Evolutionary conservation across 2,329 filamentous ascomycete species (phyloP).

Genomic region (Fusarium poae): DNA sequence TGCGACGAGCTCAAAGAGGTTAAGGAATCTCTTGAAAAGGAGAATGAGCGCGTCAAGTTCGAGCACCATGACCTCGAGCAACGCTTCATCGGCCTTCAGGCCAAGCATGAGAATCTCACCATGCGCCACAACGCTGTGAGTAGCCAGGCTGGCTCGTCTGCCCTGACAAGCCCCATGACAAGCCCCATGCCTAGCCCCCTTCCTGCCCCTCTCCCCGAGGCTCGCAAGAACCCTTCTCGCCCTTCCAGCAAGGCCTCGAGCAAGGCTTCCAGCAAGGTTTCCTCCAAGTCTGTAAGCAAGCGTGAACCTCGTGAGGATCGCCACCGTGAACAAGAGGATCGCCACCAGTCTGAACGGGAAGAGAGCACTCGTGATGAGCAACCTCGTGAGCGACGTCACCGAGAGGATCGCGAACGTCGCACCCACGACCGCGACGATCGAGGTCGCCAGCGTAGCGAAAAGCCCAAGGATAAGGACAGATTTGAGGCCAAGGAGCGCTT

Average conservation of each 20-base stretch:
- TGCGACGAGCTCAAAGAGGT: conserved; percentile 45
- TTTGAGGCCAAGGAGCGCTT: conserved; percentile 54
- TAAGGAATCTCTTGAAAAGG: conserved; percentile 41
- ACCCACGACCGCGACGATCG: conserved; percentile 46
- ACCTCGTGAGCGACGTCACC: conserved; percentile 36
- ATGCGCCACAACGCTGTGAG: conserved; percentile 50
- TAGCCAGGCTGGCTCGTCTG: conserved; percentile 39
- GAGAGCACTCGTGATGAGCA: conserved; percentile 43
- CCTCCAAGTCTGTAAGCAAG: conserved; percentile 42
- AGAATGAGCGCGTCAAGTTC: conserved; percentile 48
- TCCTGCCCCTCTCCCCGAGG: conserved; percentile 46
- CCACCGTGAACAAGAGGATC: conserved; percentile 43
- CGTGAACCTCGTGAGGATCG: conserved; percentile 48
- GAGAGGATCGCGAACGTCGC: conserved; percentile 46
- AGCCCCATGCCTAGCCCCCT: conserved; percentile 43
- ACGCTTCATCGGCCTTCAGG: conserved; percentile 47
- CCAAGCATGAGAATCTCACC: conserved; percentile 50
- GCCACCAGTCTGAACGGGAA: conserved; percentile 41
- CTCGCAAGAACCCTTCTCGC: conserved; percentile 49
- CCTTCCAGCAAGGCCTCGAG: conserved; percentile 50
- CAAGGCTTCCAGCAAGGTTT: conserved; percentile 49
- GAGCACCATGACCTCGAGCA: conserved; percentile 50
- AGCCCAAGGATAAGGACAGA: conserved; percentile 49
- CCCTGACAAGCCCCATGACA: conserved; percentile 46
- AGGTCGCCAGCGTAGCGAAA: conserved; percentile 43